Evolutionary conservation across 2,329 filamentous ascomycete species (phyloP).

Genomic region (Colletotrichum lini): DNA sequence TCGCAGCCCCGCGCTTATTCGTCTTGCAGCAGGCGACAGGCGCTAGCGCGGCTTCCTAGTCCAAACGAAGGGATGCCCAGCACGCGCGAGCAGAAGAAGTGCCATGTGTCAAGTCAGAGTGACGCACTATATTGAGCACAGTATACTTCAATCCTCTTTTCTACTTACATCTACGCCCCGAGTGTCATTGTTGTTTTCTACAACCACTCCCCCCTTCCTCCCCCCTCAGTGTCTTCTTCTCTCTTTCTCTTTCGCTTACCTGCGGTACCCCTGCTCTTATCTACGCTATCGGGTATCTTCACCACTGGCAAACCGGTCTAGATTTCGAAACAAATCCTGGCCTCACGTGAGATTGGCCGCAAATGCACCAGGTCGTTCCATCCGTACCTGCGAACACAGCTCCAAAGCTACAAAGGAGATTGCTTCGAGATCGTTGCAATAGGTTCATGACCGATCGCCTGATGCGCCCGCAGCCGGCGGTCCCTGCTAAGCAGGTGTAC

Average conservation of each 20-base stretch:
- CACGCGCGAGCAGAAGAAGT: constrained; percentile 3
- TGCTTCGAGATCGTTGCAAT: not conserved
- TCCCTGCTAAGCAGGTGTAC: constrained; percentile 12
- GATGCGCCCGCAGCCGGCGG: constrained; percentile 1
- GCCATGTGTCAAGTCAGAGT: not conserved
- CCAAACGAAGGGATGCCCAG: not conserved
- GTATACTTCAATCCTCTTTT: not conserved
- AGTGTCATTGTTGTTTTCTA: not conserved
- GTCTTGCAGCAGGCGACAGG: constrained; percentile 18
- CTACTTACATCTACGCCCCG: constrained; percentile 1
- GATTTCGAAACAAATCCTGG: not conserved
- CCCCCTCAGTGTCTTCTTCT: not conserved
- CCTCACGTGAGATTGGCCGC: constrained; percentile 9
- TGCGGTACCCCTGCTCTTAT: constrained; percentile 14
- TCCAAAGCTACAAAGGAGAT: not conserved
- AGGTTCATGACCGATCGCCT: constrained; percentile 9
- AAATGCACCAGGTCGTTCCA: not conserved
- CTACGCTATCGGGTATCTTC: constrained; percentile 20
- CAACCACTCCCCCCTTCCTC: constrained; percentile 23
- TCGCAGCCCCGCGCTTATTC: constrained; percentile 39
- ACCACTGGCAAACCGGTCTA: constrained; percentile 13
- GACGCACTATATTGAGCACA: not conserved
- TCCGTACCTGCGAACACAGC: not conserved
- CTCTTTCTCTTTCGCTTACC: constrained; percentile 14
- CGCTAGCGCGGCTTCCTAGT: constrained; percentile 20